A percentile compares a stretch with the other conserved stretches of the same genome.
Conservation (phyloP, 192 early-diverging fungal species). For the Obelidium mucronatum region DNA sequence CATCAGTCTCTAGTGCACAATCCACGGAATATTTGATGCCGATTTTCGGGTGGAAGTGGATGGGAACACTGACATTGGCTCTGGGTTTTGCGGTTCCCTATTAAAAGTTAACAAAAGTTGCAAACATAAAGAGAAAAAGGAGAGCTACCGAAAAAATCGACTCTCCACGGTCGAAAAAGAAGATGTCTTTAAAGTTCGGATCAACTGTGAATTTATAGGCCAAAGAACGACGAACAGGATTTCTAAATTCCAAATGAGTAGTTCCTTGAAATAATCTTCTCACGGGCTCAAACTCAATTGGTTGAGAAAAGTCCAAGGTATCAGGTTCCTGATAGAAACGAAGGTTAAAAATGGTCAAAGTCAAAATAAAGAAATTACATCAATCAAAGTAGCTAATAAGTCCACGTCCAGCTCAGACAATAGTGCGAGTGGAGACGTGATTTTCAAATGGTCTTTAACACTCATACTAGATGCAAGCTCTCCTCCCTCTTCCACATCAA, state of each 20-base stretch:
- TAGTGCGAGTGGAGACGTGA: conserved; percentile 34
- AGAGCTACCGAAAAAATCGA: conserved; percentile 31
- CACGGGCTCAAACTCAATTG: conserved; percentile 52
- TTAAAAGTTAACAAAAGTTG: not conserved
- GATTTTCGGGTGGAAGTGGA: conserved; percentile 50
- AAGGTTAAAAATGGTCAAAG: not conserved
- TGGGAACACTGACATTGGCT: conserved; percentile 23
- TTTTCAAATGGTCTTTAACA: conserved; percentile 32
- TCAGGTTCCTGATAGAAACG: conserved; percentile 44
- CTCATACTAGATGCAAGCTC: conserved; percentile 48
- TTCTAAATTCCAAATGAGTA: conserved; percentile 48
- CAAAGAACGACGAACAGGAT: conserved; percentile 49
- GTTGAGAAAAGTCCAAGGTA: conserved; percentile 38
- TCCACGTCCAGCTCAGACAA: conserved; percentile 31
- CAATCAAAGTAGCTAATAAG: conserved; percentile 46
- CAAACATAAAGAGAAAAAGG: not conserved
- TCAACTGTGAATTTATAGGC: conserved; percentile 54
- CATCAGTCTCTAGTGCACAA: conserved; percentile 51
- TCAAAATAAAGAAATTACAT: conserved; percentile 37
- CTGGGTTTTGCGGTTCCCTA: conserved; percentile 45
- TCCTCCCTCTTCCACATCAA: conserved; percentile 36
- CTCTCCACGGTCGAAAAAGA: conserved; percentile 34
- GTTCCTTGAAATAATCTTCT: conserved; percentile 19
- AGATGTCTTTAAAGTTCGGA: conserved; percentile 47
- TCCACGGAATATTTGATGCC: conserved; percentile 42